Base-by-base conservation (phyloP, 1,139 yeast genomes). In the Lodderomyces oxycetoniae region DNA sequence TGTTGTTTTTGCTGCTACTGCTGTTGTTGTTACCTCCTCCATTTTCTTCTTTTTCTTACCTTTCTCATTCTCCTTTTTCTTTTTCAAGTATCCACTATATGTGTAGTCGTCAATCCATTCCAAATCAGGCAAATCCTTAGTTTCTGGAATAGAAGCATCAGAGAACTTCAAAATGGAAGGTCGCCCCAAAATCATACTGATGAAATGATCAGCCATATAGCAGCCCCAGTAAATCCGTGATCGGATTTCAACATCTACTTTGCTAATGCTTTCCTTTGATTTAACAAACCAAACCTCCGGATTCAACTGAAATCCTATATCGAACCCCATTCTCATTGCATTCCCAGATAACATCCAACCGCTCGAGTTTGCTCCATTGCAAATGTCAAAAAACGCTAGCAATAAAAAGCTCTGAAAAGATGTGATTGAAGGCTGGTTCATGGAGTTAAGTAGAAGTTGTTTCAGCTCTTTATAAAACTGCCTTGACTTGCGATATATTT, bases 141-240 rank as follows among this genome's bases (percentile, higher is more conserved):
- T 71, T 44, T 76, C 82, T 0, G 79, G 77, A 5, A 77, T 74
- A 1, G 80, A 67, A 0, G 82, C 74, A 47, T 78, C 81, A 26
- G 72, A 67, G 32, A 72, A 60, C 43, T 76, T 74, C 38, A 78
- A 55, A 2, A 75, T 57, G 0, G 80, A 70, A 0, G 82, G 80
- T 32, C 84, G 53, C 2, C 85, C 84, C 33, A 77, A 52, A 33
- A 77, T 58, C 33, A 77, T 54, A 49, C 79, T 71, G 17, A 77
- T 73, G 45, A 77, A 74, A 47, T 77, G 81, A 47, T 78, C 85
- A 3, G 82, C 80, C 42, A 77, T 61, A 46, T 73, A 78, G 35
- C 79, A 69, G 2, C 85, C 84, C 85, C 85, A 78, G 49, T 74
- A 78, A 7, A 78, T 74, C 42, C 85, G 57, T 29, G 77, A 68